Conservation (phyloP, 2,329 filamentous ascomycete genomes). For the Sclerotinia spermophila region DNA sequence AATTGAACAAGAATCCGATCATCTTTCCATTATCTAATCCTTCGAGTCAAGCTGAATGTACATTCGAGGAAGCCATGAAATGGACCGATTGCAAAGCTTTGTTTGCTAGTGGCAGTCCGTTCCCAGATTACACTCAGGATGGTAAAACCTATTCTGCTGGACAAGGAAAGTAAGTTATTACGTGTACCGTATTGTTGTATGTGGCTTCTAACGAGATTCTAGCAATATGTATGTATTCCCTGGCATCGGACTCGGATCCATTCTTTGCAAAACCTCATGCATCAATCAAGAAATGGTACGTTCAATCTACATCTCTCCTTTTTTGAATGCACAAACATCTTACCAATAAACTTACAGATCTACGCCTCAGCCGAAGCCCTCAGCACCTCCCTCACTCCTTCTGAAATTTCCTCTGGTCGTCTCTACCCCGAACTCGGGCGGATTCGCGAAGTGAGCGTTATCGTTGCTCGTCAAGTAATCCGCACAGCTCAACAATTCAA, state of each 20-base stretch:
- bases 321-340: conserved; percentile 41
- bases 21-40: conserved; percentile 82
- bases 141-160: conserved; percentile 46
- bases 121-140: conserved; percentile 64
- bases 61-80: conserved; percentile 67
- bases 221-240: conserved; percentile 88
- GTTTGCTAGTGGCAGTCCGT: conserved; percentile 80
- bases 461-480: conserved; percentile 73
- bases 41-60: conserved; percentile 76
- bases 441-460: conserved; percentile 71
- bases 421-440: conserved; percentile 72
- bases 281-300: conserved; percentile 43
- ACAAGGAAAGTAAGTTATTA: conserved; percentile 43
- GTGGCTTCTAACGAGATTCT: conserved; percentile 42
- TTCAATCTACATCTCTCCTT: neutral
- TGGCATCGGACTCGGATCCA: conserved; percentile 74
- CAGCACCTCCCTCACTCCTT: conserved; percentile 65
- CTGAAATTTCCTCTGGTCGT: conserved; percentile 51
- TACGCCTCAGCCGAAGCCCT: conserved; percentile 74
- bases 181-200: neutral
- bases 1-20: conserved; percentile 65
- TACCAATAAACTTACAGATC: conserved; percentile 54
- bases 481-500: conserved; percentile 64
- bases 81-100: conserved; percentile 77
- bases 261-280: conserved; percentile 64